These are phyloP conservation scores for Leucocoprinus leucothites DNA, from an alignment of 768 basidiomycete species.

Conservation along the genomic window DNA sequence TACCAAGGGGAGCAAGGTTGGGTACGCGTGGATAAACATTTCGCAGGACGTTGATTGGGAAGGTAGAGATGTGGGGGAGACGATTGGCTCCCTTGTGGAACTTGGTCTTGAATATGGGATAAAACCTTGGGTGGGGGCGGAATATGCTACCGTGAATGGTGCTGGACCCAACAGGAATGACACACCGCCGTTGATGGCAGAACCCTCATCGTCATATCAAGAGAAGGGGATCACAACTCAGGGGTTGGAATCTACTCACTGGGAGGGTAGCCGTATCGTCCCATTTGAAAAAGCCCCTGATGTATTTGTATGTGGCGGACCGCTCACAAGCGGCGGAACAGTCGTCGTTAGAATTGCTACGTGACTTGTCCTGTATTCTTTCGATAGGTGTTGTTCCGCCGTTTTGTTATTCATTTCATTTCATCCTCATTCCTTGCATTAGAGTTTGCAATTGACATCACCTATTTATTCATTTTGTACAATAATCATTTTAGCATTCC, in stretches of 20 bases:
- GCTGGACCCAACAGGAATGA: not conserved
- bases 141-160: not conserved
- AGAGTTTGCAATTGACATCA: not conserved
- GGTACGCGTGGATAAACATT: conserved; percentile 80
- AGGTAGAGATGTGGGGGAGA: conserved; percentile 66
- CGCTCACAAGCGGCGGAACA: conserved; percentile 39
- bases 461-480: conserved; percentile 2
- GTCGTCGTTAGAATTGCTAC: conserved; percentile 42
- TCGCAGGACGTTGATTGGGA: conserved; percentile 84
- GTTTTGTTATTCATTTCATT: conserved; percentile 9
- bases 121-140: conserved; percentile 35
- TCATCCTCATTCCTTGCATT: conserved; percentile 1
- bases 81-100: conserved; percentile 37
- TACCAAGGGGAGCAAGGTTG: conserved; percentile 39
- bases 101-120: conserved; percentile 40
- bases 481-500: not conserved
- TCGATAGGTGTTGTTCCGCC: not conserved
- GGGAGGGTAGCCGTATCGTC: conserved; percentile 31
- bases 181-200: not conserved
- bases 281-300: conserved; percentile 55
- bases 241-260: conserved; percentile 10
- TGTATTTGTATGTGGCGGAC: conserved; percentile 42
- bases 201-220: not conserved
- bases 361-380: conserved; percentile 11
- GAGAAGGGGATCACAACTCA: not conserved